A percentile compares a stretch with the other conserved stretches of the same genome.
Conservation (phyloP, 2,329 filamentous ascomycete species). For the Hymenoscyphus repandus region DNA sequence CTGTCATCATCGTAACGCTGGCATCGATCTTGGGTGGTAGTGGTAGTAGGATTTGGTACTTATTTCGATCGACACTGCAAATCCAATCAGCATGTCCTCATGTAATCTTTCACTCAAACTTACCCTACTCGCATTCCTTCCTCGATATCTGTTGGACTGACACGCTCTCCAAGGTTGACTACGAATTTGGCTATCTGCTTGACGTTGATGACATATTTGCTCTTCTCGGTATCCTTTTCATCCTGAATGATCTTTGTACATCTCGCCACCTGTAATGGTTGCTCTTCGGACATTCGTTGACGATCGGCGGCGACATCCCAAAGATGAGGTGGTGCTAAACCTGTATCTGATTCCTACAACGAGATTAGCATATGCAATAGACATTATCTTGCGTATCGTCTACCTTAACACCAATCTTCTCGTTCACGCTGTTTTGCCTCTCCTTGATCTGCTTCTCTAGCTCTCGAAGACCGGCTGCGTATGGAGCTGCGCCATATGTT, state of each 20-base stretch:
- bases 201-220: slow-evolving; percentile 99
- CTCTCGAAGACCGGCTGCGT: slow-evolving; percentile 89
- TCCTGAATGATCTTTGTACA: slow-evolving; percentile 99
- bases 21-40: slow-evolving; percentile 98
- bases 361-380: slow-evolving; percentile 10
- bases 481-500: slow-evolving; percentile 96
- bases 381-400: not conserved
- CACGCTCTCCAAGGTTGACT: slow-evolving; percentile 92
- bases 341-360: slow-evolving; percentile 90
- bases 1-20: slow-evolving; percentile 99
- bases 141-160: slow-evolving; percentile 97
- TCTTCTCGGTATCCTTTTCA: slow-evolving; percentile 93
- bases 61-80: slow-evolving; percentile 82
- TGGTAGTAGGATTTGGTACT: slow-evolving; percentile 97
- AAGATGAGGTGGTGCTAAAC: slow-evolving; percentile 93
- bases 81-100: slow-evolving; percentile 16
- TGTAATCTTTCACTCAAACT: slow-evolving; percentile 6
- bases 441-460: slow-evolving; percentile 99
- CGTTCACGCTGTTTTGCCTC: slow-evolving; percentile 94
- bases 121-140: slow-evolving; percentile 96
- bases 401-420: slow-evolving; percentile 91
- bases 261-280: slow-evolving; percentile 91
- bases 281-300: slow-evolving; percentile 97
- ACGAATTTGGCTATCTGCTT: slow-evolving; percentile 99
- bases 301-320: slow-evolving; percentile 98